Base-by-base conservation (phyloP, 495 filamentous ascomycete genomes). In the Pyrenula massariospora region DNA sequence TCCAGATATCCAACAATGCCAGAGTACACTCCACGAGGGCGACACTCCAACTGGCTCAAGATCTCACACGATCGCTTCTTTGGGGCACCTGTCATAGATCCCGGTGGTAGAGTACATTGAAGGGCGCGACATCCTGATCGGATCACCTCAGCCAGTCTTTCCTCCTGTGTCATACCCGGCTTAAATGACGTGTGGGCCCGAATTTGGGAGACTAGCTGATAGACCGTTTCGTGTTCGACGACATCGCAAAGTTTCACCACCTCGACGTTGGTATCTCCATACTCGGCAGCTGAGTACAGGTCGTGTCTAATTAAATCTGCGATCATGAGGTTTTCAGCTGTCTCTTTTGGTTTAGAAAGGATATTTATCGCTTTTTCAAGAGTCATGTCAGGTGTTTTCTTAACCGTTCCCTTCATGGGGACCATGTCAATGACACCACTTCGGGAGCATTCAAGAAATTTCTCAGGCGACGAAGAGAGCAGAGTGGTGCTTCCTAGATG, bases 241-340 rank as follows among this genome's bases (percentile, higher is more conserved):
- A 96, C 87, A 36, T 80, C 74, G 64, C 96, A 84, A 10, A 96
- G 75, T 53, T 89, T 81, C 0, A 69, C 65, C 10, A 84, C 80
- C 2, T 70, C 66, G 0, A 95, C 88, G 20, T 66, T 63, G 1
- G 84, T 79, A 54, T 82, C 77, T 0, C 84, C 85, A 2, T 84
- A 75, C 3, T 86, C 85, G 56, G 84, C 86, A 25, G 95, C 83
- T 36, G 83, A 81, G 66, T 92, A 87, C 21, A 98, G 74, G 68
- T 98, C 93, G 65, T 96, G 92, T 0, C 92, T 79, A 24, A 95
- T 90, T 3, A 98, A 75, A 70, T 96, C 93, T 1, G 95, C 90
- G 58, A 98, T 96, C 93, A 98, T 98, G 5, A 98, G 80, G 63
- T 96, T 96, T 70, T 98, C 93, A 12, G 93, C 91, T 62, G 84